Evolutionary conservation across 2,329 filamentous ascomycete genomes (phyloP).

Genomic region (Apiospora aurea): DNA sequence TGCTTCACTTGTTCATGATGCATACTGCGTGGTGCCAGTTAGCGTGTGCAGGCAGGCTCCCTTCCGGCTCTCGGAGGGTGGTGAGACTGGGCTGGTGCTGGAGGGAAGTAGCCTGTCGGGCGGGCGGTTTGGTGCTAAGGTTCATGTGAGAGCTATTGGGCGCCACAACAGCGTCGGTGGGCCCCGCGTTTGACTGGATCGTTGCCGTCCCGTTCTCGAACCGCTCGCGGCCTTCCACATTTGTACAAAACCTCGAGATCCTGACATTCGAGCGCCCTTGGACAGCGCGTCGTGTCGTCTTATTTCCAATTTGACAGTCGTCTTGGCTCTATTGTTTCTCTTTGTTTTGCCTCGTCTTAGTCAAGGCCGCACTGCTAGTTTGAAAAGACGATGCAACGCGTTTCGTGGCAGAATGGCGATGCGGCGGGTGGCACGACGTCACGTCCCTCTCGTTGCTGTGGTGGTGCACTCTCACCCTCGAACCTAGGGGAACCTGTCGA

Average conservation of each 20-base stretch:
- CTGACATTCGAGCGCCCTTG: not conserved
- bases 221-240: slow-evolving; percentile 8
- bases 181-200: not conserved
- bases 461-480: not conserved
- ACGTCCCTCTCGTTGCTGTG: slow-evolving; percentile 14
- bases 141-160: not conserved
- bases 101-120: slow-evolving; percentile 11
- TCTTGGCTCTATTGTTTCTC: not conserved
- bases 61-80: not conserved
- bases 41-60: slow-evolving; percentile 13
- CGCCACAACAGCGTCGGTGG: not conserved
- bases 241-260: slow-evolving; percentile 2
- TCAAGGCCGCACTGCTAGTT: not conserved
- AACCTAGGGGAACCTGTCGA: slow-evolving; percentile 53
- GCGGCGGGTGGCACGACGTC: slow-evolving; percentile 23
- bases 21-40: not conserved
- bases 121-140: not conserved
- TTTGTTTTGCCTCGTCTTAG: not conserved
- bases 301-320: not conserved
- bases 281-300: not conserved
- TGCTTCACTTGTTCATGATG: not conserved
- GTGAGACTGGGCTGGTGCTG: not conserved
- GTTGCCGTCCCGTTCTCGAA: not conserved
- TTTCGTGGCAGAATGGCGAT: slow-evolving; percentile 6
- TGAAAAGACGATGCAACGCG: not conserved